Evolutionary conservation across 148 eudicot genomes (phyloP).

Genomic region (Rhododendron griersonianum): DNA sequence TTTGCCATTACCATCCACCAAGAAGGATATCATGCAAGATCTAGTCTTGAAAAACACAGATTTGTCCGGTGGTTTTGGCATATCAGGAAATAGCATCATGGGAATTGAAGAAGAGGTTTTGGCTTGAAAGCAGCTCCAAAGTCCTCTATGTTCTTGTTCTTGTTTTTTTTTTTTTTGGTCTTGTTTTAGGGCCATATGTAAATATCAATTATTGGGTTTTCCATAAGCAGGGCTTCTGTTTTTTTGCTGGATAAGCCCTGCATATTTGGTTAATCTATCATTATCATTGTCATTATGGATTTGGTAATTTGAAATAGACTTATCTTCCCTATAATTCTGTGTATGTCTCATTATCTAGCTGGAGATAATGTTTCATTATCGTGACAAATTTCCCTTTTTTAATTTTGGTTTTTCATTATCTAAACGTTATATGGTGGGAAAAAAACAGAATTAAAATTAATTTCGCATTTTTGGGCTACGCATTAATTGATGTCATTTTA

Average conservation of each 20-base stretch:
- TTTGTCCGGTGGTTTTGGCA: conserved; percentile 18
- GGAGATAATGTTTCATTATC: background rate
- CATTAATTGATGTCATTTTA: background rate
- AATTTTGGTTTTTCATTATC: background rate
- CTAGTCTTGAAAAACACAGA: conserved; percentile 25
- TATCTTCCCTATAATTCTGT: background rate
- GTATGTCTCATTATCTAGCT: background rate
- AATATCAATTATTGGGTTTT: conserved; percentile 4
- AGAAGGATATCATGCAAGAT: conserved; percentile 34
- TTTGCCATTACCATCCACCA: conserved; percentile 14
- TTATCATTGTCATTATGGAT: background rate
- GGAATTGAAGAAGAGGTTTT: conserved; percentile 29
- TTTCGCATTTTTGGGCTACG: background rate
- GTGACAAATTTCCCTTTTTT: background rate
- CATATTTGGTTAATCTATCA: background rate
- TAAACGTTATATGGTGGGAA: too few species aligned
- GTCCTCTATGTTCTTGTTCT: background rate
- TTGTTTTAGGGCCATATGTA: background rate
- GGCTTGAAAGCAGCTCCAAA: conserved; percentile 20
- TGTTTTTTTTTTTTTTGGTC: background rate
- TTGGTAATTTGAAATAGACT: background rate
- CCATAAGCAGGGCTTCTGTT: conserved; percentile 9
- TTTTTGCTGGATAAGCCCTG: conserved; percentile 20
- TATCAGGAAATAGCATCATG: conserved; percentile 1
- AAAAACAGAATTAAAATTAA: background rate